phyloP scores from a whole-genome alignment of 352 stramenopile species.

The Saprolegnia parasitica region DNA sequence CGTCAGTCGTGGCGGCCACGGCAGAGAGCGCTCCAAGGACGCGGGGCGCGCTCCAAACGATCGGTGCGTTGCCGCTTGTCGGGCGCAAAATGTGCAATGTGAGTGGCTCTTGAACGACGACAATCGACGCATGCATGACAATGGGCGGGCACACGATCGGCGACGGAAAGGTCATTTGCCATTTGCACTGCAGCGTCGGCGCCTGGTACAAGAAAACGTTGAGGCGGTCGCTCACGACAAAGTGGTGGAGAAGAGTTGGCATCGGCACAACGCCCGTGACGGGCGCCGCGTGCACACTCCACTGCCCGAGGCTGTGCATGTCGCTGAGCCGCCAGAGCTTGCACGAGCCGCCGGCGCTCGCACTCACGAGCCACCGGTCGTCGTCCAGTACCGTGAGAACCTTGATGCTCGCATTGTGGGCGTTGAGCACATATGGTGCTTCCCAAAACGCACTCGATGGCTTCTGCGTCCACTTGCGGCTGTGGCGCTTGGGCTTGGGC shows the following conservation, averaged over 20 bases:
- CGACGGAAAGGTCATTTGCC: background rate
- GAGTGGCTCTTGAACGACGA: conserved; percentile 4
- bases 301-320: conserved; percentile 13
- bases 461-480: background rate
- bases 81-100: conserved; percentile 7
- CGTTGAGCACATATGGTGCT: background rate
- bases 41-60: background rate
- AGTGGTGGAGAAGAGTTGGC: background rate
- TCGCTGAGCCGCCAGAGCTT: conserved; percentile 2
- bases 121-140: background rate
- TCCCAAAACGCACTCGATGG: background rate
- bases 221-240: conserved; percentile 13
- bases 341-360: conserved; percentile 11
- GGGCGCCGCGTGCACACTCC: background rate
- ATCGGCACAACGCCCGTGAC: background rate
- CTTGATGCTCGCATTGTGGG: background rate
- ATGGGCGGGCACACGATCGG: background rate
- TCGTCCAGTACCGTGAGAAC: background rate
- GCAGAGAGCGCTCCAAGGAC: background rate
- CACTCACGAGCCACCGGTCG: conserved; percentile 16
- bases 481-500: background rate
- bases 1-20: background rate
- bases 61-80: background rate
- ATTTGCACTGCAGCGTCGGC: conserved; percentile 1
- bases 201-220: conserved; percentile 18